Base-by-base conservation (phyloP, 2,329 filamentous ascomycete species). In the Aureobasidium sp. region DNA sequence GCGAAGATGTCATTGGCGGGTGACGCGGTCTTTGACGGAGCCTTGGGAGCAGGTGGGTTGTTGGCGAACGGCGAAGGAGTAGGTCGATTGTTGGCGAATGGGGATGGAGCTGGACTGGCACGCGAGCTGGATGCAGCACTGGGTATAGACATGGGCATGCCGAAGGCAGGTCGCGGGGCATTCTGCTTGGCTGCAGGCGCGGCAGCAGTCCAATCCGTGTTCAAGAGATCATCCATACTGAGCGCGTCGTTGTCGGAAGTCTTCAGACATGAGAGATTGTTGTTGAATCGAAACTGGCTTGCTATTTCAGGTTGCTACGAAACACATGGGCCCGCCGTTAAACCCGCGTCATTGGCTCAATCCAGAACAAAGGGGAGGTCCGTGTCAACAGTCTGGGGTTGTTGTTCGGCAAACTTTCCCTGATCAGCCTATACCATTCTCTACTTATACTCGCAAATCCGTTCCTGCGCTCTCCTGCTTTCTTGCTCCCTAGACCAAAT, bases 1-100 rank as follows among this genome's bases (percentile, higher is more conserved):
- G 89, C 89, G 75, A 94, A 94, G 77, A 87, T 91, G 71, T 94
- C 90, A 62, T 75, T 77, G 25, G 73, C 73, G 32, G 75, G 73
- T n/a, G 74, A 76, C 49, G 81, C 76, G 6, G 82, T 74, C 37
- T 85, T 88, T 3, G 74, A 68, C 70, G 74, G 65, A 77, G 85
- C 72, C 72, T 74, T 63, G 66, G 75, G 68, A 65, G 76, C 74
- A 58, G 75, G 70, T 30, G 72, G 63, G 16, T 70, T 70, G 50
- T 76, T 21, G 21, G 21, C 21, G 21, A 21, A 21, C 21, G 21
- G 21, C 1, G 21, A 21, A 21, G 21, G 21, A 21, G 21, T 21
- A 21, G 21, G 21, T 21, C 21, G 21, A 21, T 21, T 21, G 21
- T 21, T 77, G 2, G 76, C 74, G 29, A 74, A 73, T 59, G 73